Evolutionary conservation across 1,284 basidiomycete genomes (phyloP).

Genomic region (Moesziomyces sp.): DNA sequence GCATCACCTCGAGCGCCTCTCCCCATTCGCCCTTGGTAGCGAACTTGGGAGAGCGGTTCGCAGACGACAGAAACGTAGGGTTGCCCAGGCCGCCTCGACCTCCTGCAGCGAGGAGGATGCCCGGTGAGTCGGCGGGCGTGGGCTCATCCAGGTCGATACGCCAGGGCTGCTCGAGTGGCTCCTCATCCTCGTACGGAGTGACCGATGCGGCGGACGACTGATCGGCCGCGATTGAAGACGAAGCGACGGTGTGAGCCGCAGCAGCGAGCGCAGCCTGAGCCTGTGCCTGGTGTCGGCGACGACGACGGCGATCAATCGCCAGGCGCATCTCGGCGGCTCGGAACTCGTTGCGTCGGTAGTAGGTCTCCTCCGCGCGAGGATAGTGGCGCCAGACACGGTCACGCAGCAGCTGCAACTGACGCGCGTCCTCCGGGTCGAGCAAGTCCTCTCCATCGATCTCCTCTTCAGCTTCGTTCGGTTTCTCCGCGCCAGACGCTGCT

Average conservation of each 20-base stretch:
- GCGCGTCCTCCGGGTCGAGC: constrained; percentile 38
- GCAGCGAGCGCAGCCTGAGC: constrained; percentile 13
- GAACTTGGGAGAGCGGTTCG: constrained; percentile 68
- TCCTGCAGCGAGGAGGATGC: constrained; percentile 71
- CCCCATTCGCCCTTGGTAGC: constrained; percentile 77
- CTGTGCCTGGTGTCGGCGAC: constrained; percentile 21
- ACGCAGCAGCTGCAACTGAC: constrained; percentile 43
- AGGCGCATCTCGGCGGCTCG: constrained; percentile 58
- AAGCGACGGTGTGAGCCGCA: not conserved
- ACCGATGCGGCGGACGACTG: constrained; percentile 42
- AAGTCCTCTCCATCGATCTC: constrained; percentile 42
- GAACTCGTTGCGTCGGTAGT: constrained; percentile 60
- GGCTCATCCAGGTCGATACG: constrained; percentile 53
- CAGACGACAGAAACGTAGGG: constrained; percentile 79
- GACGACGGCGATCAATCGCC: constrained; percentile 47
- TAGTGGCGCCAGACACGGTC: constrained; percentile 65
- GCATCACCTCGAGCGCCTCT: constrained; percentile 80
- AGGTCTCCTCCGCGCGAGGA: constrained; percentile 61
- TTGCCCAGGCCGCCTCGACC: constrained; percentile 90
- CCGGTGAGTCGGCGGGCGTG: constrained; percentile 54
- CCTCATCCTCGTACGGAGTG: constrained; percentile 34
- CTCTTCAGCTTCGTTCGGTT: constrained; percentile 13
- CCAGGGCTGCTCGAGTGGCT: constrained; percentile 32
- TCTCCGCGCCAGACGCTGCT: not conserved
- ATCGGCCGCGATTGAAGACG: constrained; percentile 12